Percentiles rank a stretch among this genome's conserved stretches.
These are phyloP conservation scores for Barnettozyma vustinii DNA, from an alignment of 805 yeast genomes.

Conservation along the genomic window DNA sequence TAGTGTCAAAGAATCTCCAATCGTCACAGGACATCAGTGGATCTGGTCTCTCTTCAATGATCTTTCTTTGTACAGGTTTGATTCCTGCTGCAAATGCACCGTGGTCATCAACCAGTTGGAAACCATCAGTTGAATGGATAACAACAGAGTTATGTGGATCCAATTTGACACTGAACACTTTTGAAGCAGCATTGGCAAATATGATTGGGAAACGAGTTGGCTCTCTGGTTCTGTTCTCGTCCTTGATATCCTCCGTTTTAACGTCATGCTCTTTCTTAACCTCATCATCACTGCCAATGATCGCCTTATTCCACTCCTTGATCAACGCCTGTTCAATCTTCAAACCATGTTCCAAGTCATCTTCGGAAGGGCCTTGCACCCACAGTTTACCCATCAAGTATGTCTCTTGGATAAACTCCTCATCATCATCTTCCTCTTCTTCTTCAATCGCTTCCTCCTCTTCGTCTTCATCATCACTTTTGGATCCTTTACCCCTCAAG, in stretches of 20 bases:
- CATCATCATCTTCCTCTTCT: constrained; percentile 40
- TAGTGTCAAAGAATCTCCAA: constrained; percentile 70
- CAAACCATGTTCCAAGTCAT: constrained; percentile 34
- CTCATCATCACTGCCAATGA: constrained; percentile 22
- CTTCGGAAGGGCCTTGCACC: constrained; percentile 81
- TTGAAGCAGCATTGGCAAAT: constrained; percentile 19
- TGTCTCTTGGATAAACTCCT: constrained; percentile 44
- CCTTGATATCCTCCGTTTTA: constrained; percentile 8
- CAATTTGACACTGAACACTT: constrained; percentile 21
- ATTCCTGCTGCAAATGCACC: constrained; percentile 28
- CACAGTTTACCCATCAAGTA: constrained; percentile 81
- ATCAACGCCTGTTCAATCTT: constrained; percentile 25
- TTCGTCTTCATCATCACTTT: constrained; percentile 22
- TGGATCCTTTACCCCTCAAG: constrained; percentile 30
- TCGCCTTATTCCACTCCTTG: constrained; percentile 24
- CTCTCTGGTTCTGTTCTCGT: constrained; percentile 14
- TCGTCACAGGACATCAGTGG: constrained; percentile 44
- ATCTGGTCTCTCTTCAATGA: constrained; percentile 61
- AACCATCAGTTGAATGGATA: constrained; percentile 47
- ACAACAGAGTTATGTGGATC: constrained; percentile 41
- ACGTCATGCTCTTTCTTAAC: constrained; percentile 4
- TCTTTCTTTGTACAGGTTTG: constrained; percentile 44
- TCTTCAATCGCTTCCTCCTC: constrained; percentile 36
- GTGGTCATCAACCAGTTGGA: constrained; percentile 30
- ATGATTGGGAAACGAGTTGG: constrained; percentile 11